These are phyloP conservation scores for Monosporascus sp. DNA, from an alignment of 2,329 filamentous ascomycete genomes.

Conservation along the genomic window DNA sequence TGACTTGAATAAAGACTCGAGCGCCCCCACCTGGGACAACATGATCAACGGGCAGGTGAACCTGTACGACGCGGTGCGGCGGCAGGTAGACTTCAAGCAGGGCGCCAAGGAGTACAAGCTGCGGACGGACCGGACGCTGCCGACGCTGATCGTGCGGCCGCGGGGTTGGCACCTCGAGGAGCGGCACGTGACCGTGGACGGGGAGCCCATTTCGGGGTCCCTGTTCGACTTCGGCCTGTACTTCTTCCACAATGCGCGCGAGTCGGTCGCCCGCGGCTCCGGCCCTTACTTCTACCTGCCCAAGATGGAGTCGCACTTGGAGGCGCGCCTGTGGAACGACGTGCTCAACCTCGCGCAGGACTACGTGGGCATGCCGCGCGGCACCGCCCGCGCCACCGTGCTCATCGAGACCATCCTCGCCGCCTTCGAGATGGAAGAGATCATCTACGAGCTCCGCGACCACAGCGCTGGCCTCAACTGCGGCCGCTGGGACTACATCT, in stretches of 20 bases:
- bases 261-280: conserved; percentile 75
- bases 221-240: conserved; percentile 98
- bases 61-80: conserved; percentile 91
- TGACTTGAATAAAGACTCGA: conserved; percentile 63
- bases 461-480: conserved; percentile 97
- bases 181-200: conserved; percentile 95
- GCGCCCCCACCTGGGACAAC: conserved; percentile 95
- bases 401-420: conserved; percentile 97
- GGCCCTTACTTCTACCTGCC: conserved; percentile 98
- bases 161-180: conserved; percentile 98
- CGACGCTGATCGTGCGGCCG: conserved; percentile 89
- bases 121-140: conserved; percentile 76
- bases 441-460: conserved; percentile 97
- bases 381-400: conserved; percentile 91
- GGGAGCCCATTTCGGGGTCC: conserved; percentile 85
- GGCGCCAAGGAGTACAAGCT: conserved; percentile 97
- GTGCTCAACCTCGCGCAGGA: conserved; percentile 95
- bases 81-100: conserved; percentile 93
- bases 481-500: conserved; percentile 99
- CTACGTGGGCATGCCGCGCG: conserved; percentile 80
- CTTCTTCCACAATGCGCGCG: conserved; percentile 96
- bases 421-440: conserved; percentile 99
- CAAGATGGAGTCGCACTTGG: conserved; percentile 97
- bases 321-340: conserved; percentile 97
- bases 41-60: conserved; percentile 99